Percentiles rank a stretch among this genome's conserved stretches.
phyloP scores from a whole-genome alignment of 2,329 filamentous ascomycete genomes.

The Harringtonia aguacate region DNA sequence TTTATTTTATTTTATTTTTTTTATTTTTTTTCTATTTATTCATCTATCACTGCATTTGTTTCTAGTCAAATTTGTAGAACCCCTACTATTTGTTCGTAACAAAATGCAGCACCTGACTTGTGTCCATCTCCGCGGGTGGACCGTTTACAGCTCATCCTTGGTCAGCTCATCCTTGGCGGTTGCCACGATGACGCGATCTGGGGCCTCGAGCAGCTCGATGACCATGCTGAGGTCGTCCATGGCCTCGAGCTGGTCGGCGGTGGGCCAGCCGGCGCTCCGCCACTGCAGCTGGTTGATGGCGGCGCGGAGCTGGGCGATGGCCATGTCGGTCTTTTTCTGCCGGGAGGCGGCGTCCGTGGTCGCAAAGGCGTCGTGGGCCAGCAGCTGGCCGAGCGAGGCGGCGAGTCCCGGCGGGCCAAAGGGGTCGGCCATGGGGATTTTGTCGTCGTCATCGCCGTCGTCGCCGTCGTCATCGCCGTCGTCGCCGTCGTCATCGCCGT shows the following conservation, averaged over 20 bases:
- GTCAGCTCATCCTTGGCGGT: not conserved
- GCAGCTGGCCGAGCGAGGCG: constrained; percentile 1
- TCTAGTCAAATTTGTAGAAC: too few species aligned
- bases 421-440: constrained; percentile 2
- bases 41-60: too few species aligned
- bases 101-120: too few species aligned
- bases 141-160: too few species aligned
- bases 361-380: too few species aligned
- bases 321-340: not conserved
- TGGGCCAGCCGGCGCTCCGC: constrained; percentile 1
- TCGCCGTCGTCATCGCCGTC: not conserved
- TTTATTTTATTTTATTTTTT: not conserved
- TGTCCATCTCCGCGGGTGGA: too few species aligned
- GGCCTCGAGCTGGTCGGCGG: not conserved
- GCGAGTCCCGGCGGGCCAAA: constrained; percentile 5
- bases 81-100: too few species aligned
- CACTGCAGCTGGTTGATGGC: constrained; percentile 1
- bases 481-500: not conserved
- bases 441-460: not conserved
- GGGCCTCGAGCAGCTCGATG: not conserved
- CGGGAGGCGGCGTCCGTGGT: too few species aligned
- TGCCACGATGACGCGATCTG: too few species aligned
- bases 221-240: not conserved
- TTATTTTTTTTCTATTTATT: not conserved
- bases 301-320: constrained; percentile 6